Base-by-base conservation (phyloP, 1,284 basidiomycete species). In the Marasmius fiardii region DNA sequence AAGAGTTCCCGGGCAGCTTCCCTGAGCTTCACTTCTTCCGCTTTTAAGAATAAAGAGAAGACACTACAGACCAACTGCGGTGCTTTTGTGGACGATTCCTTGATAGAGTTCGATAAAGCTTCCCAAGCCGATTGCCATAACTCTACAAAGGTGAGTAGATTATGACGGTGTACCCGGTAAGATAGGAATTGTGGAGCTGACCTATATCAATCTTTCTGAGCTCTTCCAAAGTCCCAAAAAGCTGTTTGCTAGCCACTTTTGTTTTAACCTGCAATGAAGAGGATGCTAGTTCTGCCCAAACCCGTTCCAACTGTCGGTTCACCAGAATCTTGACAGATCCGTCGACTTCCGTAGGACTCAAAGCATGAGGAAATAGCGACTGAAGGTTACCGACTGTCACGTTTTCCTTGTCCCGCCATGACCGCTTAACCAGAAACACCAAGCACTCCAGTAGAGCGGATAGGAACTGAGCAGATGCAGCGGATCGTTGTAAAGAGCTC, bases 371-470 rank as follows among this genome's bases (percentile, higher is more conserved):
- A 10, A 31, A 31, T 10, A 31, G 10, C 28, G 28, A 31, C 28
- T 31, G 28, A 10, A 31, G 5, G 28, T 31, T 31, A 10, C 28
- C 28, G 5, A 24, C 12, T 3, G 39, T 53, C 21, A n/a, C n/a
- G n/a, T 54, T 61, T 3, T 62, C 65, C 1, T 47, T 57, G 24
- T 64, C 61, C 2, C 64, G 58, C 51, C 67, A 60, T 8, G 80
- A 57, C 18, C 81, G 71, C 55, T 77, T 72, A 55, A 80, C 62
- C 21, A 89, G 67, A 63, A 87, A 87, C 2, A 83, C 68, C 16
- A 83, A 63, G 61, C 85, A 92, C 68, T 95, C 93, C 12, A 88
- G 70, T 7, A 92, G 66, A 0, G 90, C 79, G 0, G 78, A 75
- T 4, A 92, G 67, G 71, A 91, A 93, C 0, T 90, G 85, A 0